A percentile compares a stretch with the other conserved stretches of the same genome.
Evolutionary conservation across 805 yeast genomes (phyloP).

Genomic region (Pichia insulana): DNA sequence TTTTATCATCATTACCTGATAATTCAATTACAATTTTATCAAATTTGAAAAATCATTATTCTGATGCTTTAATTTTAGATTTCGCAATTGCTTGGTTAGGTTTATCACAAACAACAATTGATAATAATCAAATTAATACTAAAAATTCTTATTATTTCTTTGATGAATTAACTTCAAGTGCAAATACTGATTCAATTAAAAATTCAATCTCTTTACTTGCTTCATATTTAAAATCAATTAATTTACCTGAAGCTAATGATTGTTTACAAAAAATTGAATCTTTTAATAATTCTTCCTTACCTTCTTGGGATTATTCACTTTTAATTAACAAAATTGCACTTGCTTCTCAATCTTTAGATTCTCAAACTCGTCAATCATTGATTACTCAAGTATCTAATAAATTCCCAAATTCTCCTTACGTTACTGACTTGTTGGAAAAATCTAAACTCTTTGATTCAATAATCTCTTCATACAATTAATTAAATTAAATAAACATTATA

Average conservation of each 20-base stretch:
- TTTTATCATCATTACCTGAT: conserved; percentile 32
- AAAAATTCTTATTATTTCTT: conserved; percentile 52
- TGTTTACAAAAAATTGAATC: conserved; percentile 33
- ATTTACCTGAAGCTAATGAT: conserved; percentile 76
- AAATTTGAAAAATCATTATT: conserved; percentile 38
- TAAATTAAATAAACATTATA: neutral
- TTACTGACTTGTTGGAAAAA: conserved; percentile 54
- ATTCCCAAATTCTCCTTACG: conserved; percentile 41
- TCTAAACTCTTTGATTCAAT: conserved; percentile 58
- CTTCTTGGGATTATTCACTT: conserved; percentile 33
- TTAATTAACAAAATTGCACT: conserved; percentile 60
- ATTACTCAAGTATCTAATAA: conserved; percentile 34
- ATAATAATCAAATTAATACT: conserved; percentile 24
- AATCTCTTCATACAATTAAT: conserved; percentile 29
- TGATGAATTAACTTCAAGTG: conserved; percentile 70
- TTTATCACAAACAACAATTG: conserved; percentile 29
- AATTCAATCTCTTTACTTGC: conserved; percentile 58
- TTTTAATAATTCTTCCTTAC: conserved; percentile 4
- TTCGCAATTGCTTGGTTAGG: conserved; percentile 65
- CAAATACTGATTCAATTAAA: conserved; percentile 33
- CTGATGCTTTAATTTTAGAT: conserved; percentile 71
- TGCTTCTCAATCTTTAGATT: conserved; percentile 44
- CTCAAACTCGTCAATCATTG: conserved; percentile 8
- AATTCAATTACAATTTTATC: conserved; percentile 12
- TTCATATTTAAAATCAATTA: conserved; percentile 68